phyloP scores from a whole-genome alignment of 805 yeast species.

The Candida orba region DNA sequence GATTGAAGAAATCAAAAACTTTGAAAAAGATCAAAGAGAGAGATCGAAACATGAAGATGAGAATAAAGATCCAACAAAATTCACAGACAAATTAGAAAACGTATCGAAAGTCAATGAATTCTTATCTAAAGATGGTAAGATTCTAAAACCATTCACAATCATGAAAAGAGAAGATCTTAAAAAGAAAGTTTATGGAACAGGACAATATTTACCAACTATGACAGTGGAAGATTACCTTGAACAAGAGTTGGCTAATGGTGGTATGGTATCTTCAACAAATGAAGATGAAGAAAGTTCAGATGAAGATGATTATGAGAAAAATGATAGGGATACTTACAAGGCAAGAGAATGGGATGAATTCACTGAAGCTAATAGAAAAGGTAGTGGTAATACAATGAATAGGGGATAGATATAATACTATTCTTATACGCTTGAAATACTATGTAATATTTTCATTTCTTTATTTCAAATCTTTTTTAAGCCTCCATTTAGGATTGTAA shows the following conservation, averaged over 20 bases:
- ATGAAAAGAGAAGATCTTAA: conserved; percentile 52
- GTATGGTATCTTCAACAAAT: conserved; percentile 44
- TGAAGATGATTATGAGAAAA: conserved; percentile 54
- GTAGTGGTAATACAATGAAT: conserved; percentile 83
- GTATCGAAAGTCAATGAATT: conserved; percentile 37
- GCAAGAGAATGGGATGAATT: conserved; percentile 92
- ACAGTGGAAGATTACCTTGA: conserved; percentile 87
- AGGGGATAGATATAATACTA: conserved; percentile 35
- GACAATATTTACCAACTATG: conserved; percentile 91
- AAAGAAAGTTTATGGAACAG: conserved; percentile 77
- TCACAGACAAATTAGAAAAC: conserved; percentile 58
- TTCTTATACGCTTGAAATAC: no score
- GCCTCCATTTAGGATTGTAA: not conserved
- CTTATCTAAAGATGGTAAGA: conserved; percentile 66
- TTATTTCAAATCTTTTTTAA: no score
- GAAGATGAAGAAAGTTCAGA: conserved; percentile 29
- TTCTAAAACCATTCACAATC: conserved; percentile 77
- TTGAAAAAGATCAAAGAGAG: conserved; percentile 15
- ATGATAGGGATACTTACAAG: conserved; percentile 63
- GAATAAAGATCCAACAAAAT: conserved; percentile 35
- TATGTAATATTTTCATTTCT: no score
- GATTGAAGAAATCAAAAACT: conserved; percentile 16
- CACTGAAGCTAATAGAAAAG: conserved; percentile 76
- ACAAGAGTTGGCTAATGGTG: conserved; percentile 78
- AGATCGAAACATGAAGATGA: not conserved